Conservation (phyloP, 2,329 filamentous ascomycete species). For the Fusarium papillatum region DNA sequence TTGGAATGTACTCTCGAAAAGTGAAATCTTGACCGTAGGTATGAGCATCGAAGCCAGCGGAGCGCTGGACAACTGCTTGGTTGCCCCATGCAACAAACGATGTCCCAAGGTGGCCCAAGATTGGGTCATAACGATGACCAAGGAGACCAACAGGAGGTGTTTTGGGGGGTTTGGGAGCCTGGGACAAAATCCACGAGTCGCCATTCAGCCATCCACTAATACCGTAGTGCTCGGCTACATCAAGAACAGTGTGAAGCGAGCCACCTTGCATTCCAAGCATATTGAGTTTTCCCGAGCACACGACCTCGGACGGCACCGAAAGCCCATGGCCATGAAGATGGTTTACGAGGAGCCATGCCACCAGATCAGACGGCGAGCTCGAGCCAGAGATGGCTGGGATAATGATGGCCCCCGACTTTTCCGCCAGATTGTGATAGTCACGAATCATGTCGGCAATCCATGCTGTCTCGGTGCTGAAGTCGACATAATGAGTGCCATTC, state of each 20-base stretch:
- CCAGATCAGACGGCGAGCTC: not conserved
- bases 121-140: not conserved
- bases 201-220: not conserved
- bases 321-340: not conserved
- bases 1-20: not conserved
- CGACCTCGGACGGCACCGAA: not conserved
- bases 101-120: not conserved
- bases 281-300: not conserved
- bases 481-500: slow-evolving; percentile 13
- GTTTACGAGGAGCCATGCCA: not conserved
- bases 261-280: not conserved
- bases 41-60: not conserved
- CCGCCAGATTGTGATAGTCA: not conserved
- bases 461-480: slow-evolving; percentile 9
- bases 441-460: slow-evolving; percentile 5
- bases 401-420: not conserved
- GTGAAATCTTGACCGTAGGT: not conserved
- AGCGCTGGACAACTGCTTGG: not conserved
- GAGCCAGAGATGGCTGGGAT: not conserved
- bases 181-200: not conserved
- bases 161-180: not conserved
- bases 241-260: not conserved
- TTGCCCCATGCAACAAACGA: not conserved
- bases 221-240: not conserved
- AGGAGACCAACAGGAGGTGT: not conserved